Evolutionary conservation across 768 basidiomycete genomes (phyloP).

Genomic region (Naganishia onofrii): DNA sequence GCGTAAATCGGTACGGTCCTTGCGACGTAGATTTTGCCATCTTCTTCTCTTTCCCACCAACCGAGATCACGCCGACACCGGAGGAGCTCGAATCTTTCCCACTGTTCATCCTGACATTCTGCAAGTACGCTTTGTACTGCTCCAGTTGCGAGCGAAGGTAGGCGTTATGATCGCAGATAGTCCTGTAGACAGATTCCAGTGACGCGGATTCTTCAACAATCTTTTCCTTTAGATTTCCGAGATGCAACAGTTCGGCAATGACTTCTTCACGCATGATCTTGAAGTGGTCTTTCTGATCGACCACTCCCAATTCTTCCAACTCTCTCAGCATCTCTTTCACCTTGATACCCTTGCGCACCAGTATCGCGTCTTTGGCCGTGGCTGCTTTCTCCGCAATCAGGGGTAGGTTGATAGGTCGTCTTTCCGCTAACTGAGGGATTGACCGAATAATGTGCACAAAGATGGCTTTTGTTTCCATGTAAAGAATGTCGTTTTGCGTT

Average conservation of each 20-base stretch:
- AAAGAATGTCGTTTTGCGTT: constrained; percentile 95
- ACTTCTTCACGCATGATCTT: constrained; percentile 98
- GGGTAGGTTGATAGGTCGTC: constrained; percentile 81
- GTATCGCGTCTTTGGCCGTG: constrained; percentile 91
- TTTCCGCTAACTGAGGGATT: constrained; percentile 76
- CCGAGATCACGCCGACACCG: constrained; percentile 89
- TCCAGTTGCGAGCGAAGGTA: constrained; percentile 93
- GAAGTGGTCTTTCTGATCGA: constrained; percentile 77
- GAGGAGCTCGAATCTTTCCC: constrained; percentile 71
- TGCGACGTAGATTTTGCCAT: constrained; percentile 76
- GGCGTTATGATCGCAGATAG: constrained; percentile 98
- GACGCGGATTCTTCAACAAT: constrained; percentile 86
- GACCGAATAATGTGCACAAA: constrained; percentile 97
- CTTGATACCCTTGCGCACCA: constrained; percentile 96
- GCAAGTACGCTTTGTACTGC: constrained; percentile 98
- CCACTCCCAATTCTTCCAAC: constrained; percentile 81
- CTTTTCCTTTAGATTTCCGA: constrained; percentile 95
- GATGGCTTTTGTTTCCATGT: constrained; percentile 99
- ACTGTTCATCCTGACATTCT: constrained; percentile 89
- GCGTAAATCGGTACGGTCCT: constrained; percentile 95
- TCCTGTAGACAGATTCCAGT: constrained; percentile 97
- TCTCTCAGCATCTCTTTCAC: constrained; percentile 99
- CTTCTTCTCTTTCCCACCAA: constrained; percentile 97
- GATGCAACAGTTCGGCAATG: constrained; percentile 85
- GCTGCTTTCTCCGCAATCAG: constrained; percentile 91